A percentile compares a stretch with the other conserved stretches of the same genome.
phyloP scores from a whole-genome alignment of 139 green algal species.

The Micractinium sp. region DNA sequence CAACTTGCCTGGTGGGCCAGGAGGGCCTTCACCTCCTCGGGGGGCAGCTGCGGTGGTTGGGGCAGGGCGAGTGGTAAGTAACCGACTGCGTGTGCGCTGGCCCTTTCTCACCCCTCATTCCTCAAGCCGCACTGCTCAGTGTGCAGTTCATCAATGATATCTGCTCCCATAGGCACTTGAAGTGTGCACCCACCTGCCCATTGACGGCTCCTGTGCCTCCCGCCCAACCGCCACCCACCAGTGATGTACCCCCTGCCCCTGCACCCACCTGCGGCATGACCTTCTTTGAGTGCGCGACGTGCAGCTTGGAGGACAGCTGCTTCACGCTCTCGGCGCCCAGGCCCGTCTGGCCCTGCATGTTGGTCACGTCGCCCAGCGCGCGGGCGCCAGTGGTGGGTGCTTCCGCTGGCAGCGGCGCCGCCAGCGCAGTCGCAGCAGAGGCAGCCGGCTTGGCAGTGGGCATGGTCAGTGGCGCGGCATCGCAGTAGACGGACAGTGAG shows the following conservation, averaged over 20 bases:
- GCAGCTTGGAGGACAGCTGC: constrained; percentile 22
- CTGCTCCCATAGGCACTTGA: too few relatives aligned
- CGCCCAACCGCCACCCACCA: background rate
- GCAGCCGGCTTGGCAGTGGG: background rate
- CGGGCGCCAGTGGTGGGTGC: background rate
- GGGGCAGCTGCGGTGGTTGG: background rate
- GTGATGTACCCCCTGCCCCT: too few relatives aligned
- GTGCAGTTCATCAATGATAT: too few relatives aligned
- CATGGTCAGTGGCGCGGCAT: background rate
- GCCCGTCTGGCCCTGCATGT: background rate
- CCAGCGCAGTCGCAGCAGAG: background rate
- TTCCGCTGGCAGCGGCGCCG: background rate
- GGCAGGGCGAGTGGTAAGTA: background rate
- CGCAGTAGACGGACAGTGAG: constrained; percentile 1
- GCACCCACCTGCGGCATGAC: background rate
- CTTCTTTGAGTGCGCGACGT: constrained; percentile 16
- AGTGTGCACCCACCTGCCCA: too few relatives aligned
- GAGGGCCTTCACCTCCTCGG: constrained; percentile 11
- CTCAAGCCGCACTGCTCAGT: too few relatives aligned
- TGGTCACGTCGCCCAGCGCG: constrained; percentile 4
- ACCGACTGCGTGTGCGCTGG: too few relatives aligned
- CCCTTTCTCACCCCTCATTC: too few relatives aligned
- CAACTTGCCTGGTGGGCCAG: background rate
- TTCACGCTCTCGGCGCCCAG: background rate
- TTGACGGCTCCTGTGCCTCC: too few relatives aligned